phyloP scores from a whole-genome alignment of 2,329 filamentous ascomycete genomes.

The Lachnellula cervina region DNA sequence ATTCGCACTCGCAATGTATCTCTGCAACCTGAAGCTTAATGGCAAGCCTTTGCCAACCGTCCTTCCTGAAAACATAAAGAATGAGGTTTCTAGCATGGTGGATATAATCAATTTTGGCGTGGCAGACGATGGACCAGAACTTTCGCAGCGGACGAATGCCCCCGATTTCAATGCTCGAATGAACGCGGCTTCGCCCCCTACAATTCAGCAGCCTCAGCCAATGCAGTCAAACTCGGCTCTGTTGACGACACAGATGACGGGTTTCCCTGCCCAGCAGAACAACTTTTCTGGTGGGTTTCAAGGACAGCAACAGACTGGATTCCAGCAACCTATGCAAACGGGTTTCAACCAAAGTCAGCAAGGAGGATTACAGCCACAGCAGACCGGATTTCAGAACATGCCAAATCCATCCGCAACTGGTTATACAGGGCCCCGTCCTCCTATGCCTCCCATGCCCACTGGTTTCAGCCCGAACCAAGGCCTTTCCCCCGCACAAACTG shows the following conservation, averaged over 20 bases:
- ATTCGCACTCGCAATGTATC: conserved; percentile 96
- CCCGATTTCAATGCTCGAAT: conserved; percentile 63
- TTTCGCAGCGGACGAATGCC: conserved; percentile 56
- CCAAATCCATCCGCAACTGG: conserved; percentile 69
- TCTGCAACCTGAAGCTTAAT: conserved; percentile 89
- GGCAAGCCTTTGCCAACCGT: conserved; percentile 71
- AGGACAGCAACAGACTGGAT: conserved; percentile 37
- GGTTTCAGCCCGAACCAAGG: conserved; percentile 59
- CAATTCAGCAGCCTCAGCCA: conserved; percentile 65
- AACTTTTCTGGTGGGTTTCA: conserved; percentile 41
- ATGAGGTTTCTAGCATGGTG: conserved; percentile 99
- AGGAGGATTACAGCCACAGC: conserved; percentile 60
- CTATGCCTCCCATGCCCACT: conserved; percentile 79
- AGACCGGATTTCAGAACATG: conserved; percentile 64
- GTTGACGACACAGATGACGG: conserved; percentile 63
- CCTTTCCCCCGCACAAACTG: conserved; percentile 58
- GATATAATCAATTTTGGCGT: conserved; percentile 97
- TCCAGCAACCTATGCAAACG: conserved; percentile 43
- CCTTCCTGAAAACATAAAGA: conserved; percentile 82
- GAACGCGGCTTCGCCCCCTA: conserved; percentile 45
- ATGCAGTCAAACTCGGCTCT: conserved; percentile 68
- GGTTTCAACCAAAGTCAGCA: conserved; percentile 51
- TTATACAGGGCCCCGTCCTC: conserved; percentile 73
- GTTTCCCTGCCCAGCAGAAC: conserved; percentile 53
- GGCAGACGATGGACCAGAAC: conserved; percentile 60